phyloP scores from a whole-genome alignment of 768 basidiomycete species.

The Tephrocybe rancida region DNA sequence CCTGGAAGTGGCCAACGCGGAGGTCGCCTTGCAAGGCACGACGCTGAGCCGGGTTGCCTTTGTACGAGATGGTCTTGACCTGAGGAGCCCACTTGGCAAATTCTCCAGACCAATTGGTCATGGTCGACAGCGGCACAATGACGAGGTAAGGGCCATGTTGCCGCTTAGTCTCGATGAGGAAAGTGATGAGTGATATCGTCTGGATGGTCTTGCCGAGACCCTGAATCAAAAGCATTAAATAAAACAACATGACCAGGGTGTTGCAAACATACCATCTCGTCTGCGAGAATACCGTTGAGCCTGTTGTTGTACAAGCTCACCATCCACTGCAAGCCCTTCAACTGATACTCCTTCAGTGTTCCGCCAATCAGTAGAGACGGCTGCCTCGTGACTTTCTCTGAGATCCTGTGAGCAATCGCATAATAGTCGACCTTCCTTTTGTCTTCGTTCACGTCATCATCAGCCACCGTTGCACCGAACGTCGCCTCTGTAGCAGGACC shows the following conservation, averaged over 20 bases:
- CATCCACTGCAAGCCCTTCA: conserved; percentile 98
- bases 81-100: conserved; percentile 96
- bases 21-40: conserved; percentile 78
- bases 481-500: conserved; percentile 84
- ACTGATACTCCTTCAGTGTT: conserved; percentile 91
- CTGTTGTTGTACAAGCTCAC: conserved; percentile 96
- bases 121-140: conserved; percentile 92
- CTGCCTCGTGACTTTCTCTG: conserved; percentile 80
- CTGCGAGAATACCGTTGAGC: conserved; percentile 92
- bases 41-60: conserved; percentile 87
- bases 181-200: conserved; percentile 92
- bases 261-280: conserved; percentile 76
- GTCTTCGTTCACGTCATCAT: conserved; percentile 59
- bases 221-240: conserved; percentile 35
- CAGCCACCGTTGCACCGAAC: conserved; percentile 79
- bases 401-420: conserved; percentile 89
- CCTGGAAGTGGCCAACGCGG: conserved; percentile 84
- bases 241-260: conserved; percentile 2
- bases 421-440: conserved; percentile 93
- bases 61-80: conserved; percentile 82
- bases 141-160: conserved; percentile 95
- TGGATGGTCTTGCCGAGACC: conserved; percentile 97
- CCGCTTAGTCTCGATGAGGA: conserved; percentile 89
- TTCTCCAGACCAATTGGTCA: conserved; percentile 97
- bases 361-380: conserved; percentile 81